Evolutionary conservation across 331 rosid genomes (phyloP).

Genomic region (Arachis monticola): DNA sequence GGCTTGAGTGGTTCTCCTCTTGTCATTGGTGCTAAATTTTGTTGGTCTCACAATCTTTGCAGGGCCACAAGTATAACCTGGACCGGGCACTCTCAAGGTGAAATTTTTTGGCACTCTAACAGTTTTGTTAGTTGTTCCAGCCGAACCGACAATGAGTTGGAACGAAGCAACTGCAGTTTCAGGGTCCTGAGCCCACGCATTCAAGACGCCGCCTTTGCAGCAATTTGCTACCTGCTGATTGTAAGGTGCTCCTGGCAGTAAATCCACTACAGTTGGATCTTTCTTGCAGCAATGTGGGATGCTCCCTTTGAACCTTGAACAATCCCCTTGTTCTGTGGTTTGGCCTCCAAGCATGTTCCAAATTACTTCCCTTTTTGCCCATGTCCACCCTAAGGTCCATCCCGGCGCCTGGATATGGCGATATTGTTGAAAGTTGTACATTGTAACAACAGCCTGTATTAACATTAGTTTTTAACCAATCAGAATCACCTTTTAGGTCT

Average conservation of each 20-base stretch:
- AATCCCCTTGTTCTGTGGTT: constrained; percentile 88
- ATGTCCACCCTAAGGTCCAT: constrained; percentile 87
- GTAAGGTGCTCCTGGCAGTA: constrained; percentile 83
- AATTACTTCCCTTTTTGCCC: constrained; percentile 86
- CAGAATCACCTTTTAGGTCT: background rate
- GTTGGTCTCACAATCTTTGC: constrained; percentile 72
- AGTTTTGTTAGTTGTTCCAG: constrained; percentile 80
- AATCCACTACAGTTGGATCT: constrained; percentile 81
- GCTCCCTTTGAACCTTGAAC: constrained; percentile 72
- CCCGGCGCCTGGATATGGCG: constrained; percentile 91
- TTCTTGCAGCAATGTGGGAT: constrained; percentile 86
- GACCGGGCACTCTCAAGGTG: constrained; percentile 83
- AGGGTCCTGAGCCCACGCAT: constrained; percentile 77
- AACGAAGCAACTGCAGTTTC: constrained; percentile 65
- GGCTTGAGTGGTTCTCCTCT: constrained; percentile 86
- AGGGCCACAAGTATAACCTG: constrained; percentile 86
- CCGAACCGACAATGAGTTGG: constrained; percentile 77
- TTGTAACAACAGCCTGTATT: constrained; percentile 77
- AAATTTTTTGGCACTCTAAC: constrained; percentile 75
- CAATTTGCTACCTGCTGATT: constrained; percentile 87
- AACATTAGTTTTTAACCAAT: background rate
- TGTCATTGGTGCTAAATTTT: constrained; percentile 61
- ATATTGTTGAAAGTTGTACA: constrained; percentile 89
- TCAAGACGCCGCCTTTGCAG: constrained; percentile 80
- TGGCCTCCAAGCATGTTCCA: constrained; percentile 84